A percentile compares a stretch with the other conserved stretches of the same genome.
These are phyloP conservation scores for Aspergillus campestris DNA, from an alignment of 495 filamentous ascomycete species.

Conservation along the genomic window DNA sequence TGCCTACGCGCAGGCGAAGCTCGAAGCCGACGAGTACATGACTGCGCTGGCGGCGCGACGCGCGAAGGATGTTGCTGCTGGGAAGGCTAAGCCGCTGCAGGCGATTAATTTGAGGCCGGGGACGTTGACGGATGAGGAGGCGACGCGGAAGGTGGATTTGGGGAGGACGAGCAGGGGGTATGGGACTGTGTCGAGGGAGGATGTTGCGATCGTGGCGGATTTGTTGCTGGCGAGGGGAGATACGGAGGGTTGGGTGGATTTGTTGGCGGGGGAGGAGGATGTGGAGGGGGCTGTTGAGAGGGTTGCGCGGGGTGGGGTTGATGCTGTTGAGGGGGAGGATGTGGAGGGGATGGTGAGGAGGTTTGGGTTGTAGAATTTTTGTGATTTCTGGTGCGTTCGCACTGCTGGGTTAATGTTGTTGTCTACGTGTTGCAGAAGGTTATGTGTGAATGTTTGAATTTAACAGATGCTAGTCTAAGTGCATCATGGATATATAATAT, in stretches of 20 bases:
- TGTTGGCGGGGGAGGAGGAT: conserved; percentile 49
- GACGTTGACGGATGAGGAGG: conserved; percentile 47
- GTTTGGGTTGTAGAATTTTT: conserved; percentile 20
- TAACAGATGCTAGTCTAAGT: no score
- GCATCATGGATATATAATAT: no score
- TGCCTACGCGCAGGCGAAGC: conserved; percentile 65
- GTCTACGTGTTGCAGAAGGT: no score
- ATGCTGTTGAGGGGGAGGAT: conserved; percentile 61
- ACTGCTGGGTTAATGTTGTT: background rate
- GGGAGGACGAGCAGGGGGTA: conserved; percentile 47
- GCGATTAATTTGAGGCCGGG: conserved; percentile 67
- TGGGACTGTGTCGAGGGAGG: conserved; percentile 53
- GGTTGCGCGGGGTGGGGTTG: conserved; percentile 52
- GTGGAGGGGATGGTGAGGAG: conserved; percentile 40
- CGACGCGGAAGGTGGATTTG: conserved; percentile 52
- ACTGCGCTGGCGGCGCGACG: conserved; percentile 46
- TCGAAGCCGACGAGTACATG: conserved; percentile 65
- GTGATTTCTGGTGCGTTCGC: background rate
- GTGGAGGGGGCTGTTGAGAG: conserved; percentile 56
- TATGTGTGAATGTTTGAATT: no score
- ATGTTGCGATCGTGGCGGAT: conserved; percentile 63
- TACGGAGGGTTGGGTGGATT: conserved; percentile 53
- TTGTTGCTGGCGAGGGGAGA: conserved; percentile 52
- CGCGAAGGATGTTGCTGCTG: conserved; percentile 32
- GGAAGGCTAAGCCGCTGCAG: conserved; percentile 37